Base-by-base conservation (phyloP, 306 rosid species). In the Ammopiptanthus mongolicus region DNA sequence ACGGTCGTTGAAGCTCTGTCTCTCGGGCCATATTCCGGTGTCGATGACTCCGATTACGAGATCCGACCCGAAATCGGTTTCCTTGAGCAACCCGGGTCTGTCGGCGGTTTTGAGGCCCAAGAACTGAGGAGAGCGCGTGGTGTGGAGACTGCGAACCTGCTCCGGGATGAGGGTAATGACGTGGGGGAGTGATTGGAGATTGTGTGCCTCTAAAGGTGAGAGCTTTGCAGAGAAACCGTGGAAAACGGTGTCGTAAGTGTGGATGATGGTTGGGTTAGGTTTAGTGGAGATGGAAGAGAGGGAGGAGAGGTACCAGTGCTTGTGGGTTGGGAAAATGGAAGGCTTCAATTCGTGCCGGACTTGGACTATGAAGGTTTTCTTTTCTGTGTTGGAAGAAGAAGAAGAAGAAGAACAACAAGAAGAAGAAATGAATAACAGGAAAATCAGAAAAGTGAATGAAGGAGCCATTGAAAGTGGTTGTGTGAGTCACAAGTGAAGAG, bases 31-130 rank as follows among this genome's bases (percentile, higher is more conserved):
- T 13, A 92, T 84, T 2, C 97, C 97, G 0, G 97, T 92, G 65
- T 92, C 97, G 56, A 92, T 82, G 21, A 92, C 91, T n/a, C 96
- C 97, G 18, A 92, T 90, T 0, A 92, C 97, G 2, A 92, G 96
- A 87, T 92, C 97, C 2, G 97, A 92, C 5, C 97, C 97, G 41
- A 84, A 92, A 82, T 90, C 94, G 0, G 97, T 82, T 66, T 92
- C 94, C 75, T 85, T 90, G 13, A 92, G 91, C 1, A 92, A 69
- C 0, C 97, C 97, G 0, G 89, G 84, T 0, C 79, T 80, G 78
- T 86, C 96, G 12, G 92, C 75, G 3, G 82, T 85, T 44, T 61
- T 84, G 4, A 92, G 92, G 42, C 97, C 97, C 28, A 92, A 65
- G 50, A 92, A 92, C 65, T 90, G 86, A n/a, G 93, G 97, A 6